Conservation (phyloP, 768 basidiomycete genomes). For the Trametes villosa region DNA sequence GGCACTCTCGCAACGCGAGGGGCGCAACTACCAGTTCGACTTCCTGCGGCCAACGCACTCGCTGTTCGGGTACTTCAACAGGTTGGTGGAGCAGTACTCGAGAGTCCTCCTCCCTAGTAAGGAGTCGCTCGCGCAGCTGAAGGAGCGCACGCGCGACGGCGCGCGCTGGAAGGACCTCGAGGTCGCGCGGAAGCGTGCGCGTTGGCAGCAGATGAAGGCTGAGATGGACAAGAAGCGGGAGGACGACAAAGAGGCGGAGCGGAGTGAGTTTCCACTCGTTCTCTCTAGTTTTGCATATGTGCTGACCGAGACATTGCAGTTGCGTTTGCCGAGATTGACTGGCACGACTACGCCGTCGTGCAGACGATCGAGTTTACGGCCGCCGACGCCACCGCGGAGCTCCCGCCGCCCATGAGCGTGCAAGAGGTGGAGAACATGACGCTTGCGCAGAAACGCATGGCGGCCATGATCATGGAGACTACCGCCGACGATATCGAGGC, state of each 20-base stretch:
- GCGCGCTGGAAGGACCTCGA: constrained; percentile 82
- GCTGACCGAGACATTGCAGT: constrained; percentile 44
- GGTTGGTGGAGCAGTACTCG: constrained; percentile 94
- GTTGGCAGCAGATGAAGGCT: constrained; percentile 85
- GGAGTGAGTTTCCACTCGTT: constrained; percentile 55
- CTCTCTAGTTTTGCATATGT: background rate
- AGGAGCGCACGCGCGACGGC: constrained; percentile 63
- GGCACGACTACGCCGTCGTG: constrained; percentile 99
- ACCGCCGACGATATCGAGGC: constrained; percentile 87
- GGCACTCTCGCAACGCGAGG: constrained; percentile 84
- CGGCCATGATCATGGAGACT: constrained; percentile 97
- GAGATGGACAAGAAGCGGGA: constrained; percentile 86
- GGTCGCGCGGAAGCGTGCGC: constrained; percentile 74
- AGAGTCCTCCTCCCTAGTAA: constrained; percentile 86
- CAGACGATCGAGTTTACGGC: constrained; percentile 98
- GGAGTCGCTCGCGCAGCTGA: constrained; percentile 72
- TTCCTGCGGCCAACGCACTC: constrained; percentile 96
- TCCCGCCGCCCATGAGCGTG: constrained; percentile 96
- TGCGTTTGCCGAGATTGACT: constrained; percentile 97
- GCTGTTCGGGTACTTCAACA: constrained; percentile 95
- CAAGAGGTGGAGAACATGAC: constrained; percentile 97
- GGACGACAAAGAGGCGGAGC: constrained; percentile 92
- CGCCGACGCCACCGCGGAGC: constrained; percentile 86
- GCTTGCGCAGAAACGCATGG: constrained; percentile 96
- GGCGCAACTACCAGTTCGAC: constrained; percentile 97